phyloP scores from a whole-genome alignment of 2,329 filamentous ascomycete genomes.

The Epichloe uncinata region DNA sequence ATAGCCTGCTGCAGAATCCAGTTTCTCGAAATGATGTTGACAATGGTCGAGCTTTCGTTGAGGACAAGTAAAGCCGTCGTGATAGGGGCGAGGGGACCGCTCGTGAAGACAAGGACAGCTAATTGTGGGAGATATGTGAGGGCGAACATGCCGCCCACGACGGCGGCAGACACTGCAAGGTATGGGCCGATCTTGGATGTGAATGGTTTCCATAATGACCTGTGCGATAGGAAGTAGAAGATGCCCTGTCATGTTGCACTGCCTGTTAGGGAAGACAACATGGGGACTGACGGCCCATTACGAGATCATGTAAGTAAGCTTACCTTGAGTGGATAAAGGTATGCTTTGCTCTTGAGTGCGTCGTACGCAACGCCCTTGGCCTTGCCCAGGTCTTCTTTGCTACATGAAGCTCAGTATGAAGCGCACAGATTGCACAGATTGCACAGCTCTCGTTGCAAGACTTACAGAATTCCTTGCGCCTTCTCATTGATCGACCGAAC shows the following conservation, averaged over 20 bases:
- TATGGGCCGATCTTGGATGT: conserved; percentile 44
- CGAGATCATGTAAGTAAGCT: neutral
- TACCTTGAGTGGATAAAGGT: conserved; percentile 72
- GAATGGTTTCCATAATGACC: conserved; percentile 45
- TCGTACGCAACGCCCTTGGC: conserved; percentile 50
- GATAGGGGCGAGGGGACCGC: conserved; percentile 67
- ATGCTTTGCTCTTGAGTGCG: conserved; percentile 63
- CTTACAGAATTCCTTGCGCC: conserved; percentile 37
- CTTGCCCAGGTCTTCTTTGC: conserved; percentile 58
- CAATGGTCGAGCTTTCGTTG: conserved; percentile 46
- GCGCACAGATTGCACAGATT: too few relatives aligned
- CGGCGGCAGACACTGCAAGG: conserved; percentile 54
- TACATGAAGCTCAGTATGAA: conserved; percentile 13
- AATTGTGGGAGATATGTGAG: conserved; percentile 80
- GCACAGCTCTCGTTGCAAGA: neutral
- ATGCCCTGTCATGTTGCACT: conserved; percentile 32
- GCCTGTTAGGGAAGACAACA: neutral
- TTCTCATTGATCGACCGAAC: conserved; percentile 28
- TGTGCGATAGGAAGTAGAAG: conserved; percentile 43
- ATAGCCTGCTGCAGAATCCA: conserved; percentile 74
- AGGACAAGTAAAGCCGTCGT: conserved; percentile 57
- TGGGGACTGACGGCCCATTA: neutral
- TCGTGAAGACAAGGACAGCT: conserved; percentile 69
- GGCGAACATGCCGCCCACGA: conserved; percentile 72
- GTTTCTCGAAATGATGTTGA: conserved; percentile 45